Conservation (phyloP, 2,329 filamentous ascomycete species). For the Pyrenophora graminea region DNA sequence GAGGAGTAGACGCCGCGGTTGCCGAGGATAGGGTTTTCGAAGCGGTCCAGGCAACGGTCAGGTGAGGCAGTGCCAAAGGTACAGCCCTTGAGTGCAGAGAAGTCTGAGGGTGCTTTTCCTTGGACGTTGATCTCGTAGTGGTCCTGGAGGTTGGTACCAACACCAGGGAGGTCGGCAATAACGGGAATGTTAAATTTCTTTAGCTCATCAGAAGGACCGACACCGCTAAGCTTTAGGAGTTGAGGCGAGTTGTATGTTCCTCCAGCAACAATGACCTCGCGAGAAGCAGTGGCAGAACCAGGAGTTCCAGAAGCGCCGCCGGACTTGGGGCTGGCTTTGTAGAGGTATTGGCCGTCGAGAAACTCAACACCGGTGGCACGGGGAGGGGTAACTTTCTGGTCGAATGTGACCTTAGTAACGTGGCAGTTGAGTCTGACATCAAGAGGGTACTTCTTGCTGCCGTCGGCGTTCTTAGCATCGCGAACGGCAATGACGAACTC, state of each 20-base stretch:
- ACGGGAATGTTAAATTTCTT: constrained; percentile 58
- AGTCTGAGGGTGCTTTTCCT: constrained; percentile 49
- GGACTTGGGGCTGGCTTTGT: constrained; percentile 48
- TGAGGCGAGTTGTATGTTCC: constrained; percentile 68
- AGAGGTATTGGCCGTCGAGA: constrained; percentile 49
- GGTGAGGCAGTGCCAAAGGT: constrained; percentile 45
- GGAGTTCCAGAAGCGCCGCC: constrained; percentile 41
- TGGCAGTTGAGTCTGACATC: constrained; percentile 64
- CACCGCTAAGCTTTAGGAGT: constrained; percentile 67
- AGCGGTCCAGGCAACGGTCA: constrained; percentile 54
- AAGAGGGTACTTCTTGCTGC: constrained; percentile 60
- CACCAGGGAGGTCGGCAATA: constrained; percentile 62
- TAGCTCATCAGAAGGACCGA: constrained; percentile 61
- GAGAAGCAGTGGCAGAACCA: constrained; percentile 40
- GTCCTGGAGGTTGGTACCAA: constrained; percentile 68
- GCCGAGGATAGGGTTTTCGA: constrained; percentile 48
- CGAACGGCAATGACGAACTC: constrained; percentile 59
- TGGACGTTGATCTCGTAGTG: constrained; percentile 59
- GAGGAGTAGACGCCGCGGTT: constrained; percentile 54
- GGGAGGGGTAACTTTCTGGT: constrained; percentile 62
- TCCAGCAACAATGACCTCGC: constrained; percentile 40
- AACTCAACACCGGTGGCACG: constrained; percentile 54
- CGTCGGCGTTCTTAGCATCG: constrained; percentile 56
- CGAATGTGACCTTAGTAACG: constrained; percentile 68
- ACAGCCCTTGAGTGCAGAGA: constrained; percentile 47